Evolutionary conservation across 192 early-diverging fungal genomes (phyloP).

Genomic region (Mortierella antarctica): DNA sequence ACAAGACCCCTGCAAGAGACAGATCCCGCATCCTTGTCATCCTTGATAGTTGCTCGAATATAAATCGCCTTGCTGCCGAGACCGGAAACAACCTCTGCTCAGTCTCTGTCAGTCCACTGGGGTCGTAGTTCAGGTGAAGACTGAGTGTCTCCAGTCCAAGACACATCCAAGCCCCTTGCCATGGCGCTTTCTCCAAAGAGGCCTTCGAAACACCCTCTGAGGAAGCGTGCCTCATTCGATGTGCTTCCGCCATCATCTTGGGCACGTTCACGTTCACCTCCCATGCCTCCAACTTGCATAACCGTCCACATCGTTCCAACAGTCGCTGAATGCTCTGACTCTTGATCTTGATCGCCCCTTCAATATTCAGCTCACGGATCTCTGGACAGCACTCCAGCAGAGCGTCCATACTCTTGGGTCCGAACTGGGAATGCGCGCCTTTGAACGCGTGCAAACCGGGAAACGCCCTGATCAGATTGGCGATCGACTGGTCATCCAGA

Average conservation of each 20-base stretch:
- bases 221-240: background rate
- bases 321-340: conserved; percentile 18
- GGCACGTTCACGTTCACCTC: conserved; percentile 10
- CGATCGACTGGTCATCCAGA: conserved; percentile 26
- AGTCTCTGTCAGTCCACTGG: conserved; percentile 3
- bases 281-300: conserved; percentile 16
- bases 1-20: conserved; percentile 2
- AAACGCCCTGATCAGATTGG: conserved; percentile 11
- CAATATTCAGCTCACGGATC: conserved; percentile 19
- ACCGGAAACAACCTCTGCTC: conserved; percentile 10
- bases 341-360: conserved; percentile 5
- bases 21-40: conserved; percentile 24
- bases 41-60: conserved; percentile 31
- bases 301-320: conserved; percentile 10
- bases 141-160: conserved; percentile 13
- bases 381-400: conserved; percentile 13
- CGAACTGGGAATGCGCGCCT: conserved; percentile 21
- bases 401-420: conserved; percentile 8
- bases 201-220: background rate
- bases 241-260: conserved; percentile 32
- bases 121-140: conserved; percentile 14
- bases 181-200: background rate
- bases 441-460: conserved; percentile 13
- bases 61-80: conserved; percentile 21
- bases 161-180: conserved; percentile 9